phyloP scores from a whole-genome alignment of 345 rosid genomes.

The Eucalyptus marginata region DNA sequence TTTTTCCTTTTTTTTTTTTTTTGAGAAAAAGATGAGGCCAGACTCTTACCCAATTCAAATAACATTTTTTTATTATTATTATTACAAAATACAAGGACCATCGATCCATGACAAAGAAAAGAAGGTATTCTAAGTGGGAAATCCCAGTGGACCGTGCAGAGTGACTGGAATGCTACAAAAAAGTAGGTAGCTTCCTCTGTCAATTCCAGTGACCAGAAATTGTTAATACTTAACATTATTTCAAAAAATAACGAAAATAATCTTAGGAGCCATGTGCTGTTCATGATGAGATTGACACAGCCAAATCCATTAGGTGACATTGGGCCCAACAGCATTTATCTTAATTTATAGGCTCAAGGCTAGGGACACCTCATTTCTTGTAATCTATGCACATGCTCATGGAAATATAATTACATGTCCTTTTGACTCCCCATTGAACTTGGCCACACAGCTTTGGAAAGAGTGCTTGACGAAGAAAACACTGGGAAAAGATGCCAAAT shows the following conservation, averaged over 20 bases:
- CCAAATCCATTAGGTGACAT: not conserved
- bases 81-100: not conserved
- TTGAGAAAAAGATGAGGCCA: not conserved
- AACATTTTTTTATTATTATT: not conserved
- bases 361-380: conserved; percentile 12
- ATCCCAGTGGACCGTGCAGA: not conserved
- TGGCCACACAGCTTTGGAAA: not conserved
- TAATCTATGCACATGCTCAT: conserved; percentile 16
- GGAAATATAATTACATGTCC: not conserved
- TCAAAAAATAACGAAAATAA: not conserved
- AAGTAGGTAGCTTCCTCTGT: conserved; percentile 15
- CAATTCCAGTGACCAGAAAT: conserved; percentile 1
- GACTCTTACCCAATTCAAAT: not conserved
- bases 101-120: not conserved
- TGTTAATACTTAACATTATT: not conserved
- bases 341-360: not conserved
- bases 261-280: conserved; percentile 15
- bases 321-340: conserved; percentile 8
- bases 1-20: not conserved
- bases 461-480: not conserved
- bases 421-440: not conserved
- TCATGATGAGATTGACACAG: not conserved
- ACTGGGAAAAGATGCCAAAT: not conserved
- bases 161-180: not conserved
- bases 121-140: not conserved